Evolutionary conservation across 306 rosid species (phyloP).

Genomic region (Psophocarpus tetragonolobus): DNA sequence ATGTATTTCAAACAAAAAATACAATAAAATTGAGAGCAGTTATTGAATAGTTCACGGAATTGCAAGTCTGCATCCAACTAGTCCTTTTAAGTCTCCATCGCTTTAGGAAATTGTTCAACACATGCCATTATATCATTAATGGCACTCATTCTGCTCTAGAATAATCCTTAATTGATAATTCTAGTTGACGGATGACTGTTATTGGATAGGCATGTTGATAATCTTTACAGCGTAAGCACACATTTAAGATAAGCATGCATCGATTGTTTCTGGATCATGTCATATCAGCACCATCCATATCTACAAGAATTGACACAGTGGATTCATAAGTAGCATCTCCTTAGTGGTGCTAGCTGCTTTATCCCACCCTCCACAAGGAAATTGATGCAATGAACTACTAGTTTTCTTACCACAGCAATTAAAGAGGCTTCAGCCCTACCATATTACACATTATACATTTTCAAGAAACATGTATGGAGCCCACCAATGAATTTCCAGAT

Average conservation of each 20-base stretch:
- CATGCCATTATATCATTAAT: conserved; percentile 23
- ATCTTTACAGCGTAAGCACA: conserved; percentile 20
- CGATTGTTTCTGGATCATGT: conserved; percentile 19
- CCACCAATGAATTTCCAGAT: conserved; percentile 40
- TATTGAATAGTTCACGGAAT: neutral
- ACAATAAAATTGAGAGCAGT: neutral
- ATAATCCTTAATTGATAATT: neutral
- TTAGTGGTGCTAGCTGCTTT: conserved; percentile 40
- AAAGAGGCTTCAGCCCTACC: conserved; percentile 38
- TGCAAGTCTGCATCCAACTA: conserved; percentile 7
- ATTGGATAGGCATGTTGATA: conserved; percentile 31
- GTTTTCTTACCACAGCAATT: conserved; percentile 42
- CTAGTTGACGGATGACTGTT: neutral
- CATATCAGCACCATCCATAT: conserved; percentile 30
- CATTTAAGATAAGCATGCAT: conserved; percentile 27
- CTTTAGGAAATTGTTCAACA: conserved; percentile 29
- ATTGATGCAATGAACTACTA: conserved; percentile 35
- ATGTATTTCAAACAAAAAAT: neutral
- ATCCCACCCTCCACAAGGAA: conserved; percentile 27
- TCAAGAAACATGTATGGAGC: conserved; percentile 40
- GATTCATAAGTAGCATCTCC: conserved; percentile 25
- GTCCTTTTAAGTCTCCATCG: conserved; percentile 11
- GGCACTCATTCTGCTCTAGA: conserved; percentile 24
- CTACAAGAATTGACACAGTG: conserved; percentile 14
- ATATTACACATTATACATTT: conserved; percentile 28